Evolutionary conservation across 768 basidiomycete genomes (phyloP), one percentile per base, ranked within the genome.

Genomic region (Lactifluus subvellereus): DNA sequence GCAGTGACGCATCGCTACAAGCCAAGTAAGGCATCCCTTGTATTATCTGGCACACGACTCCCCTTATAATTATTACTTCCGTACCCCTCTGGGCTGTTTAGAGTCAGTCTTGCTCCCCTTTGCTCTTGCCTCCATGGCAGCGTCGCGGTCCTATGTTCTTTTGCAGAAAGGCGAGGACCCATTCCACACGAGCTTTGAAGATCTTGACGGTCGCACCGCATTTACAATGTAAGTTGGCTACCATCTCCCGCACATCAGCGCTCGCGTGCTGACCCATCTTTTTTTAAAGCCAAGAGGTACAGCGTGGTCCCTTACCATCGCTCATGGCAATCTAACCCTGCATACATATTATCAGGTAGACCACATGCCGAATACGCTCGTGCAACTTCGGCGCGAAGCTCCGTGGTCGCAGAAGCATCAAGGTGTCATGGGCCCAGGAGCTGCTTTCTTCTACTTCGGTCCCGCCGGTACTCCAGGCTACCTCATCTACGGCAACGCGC

Each of bases 351-450:
- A 47, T 14, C 63, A 87, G 85, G 84, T 80, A 53, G 81, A 79
- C 20, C 75, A 78, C 60, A 77, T 74, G 54, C 84, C 86, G 22
- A 88, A 87, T 72, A 73, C 80, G 32, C 78, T 90, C 63, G 78
- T 89, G 63, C 80, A 84, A 65, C 74, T 91, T 58, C 78, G 80
- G 45, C 83, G 89, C 18, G 87, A 91, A 69, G 72, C 78, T 0
- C 77, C 75, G 22, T 91, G 89, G 89, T 77, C 82, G 27, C 79
- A 84, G 68, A 84, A 83, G 59, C 84, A 89, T 69, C 82, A 83
- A 27, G 79, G 76, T 52, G 84, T 90, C 66, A 86, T 89, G 84
- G 89, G 89, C n/a, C 89, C 89, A n/a, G 82, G 79, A 62, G 86
- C 82, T 45, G 84, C 89, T 6, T 89, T 80, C 71, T 81, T 90